phyloP scores from a whole-genome alignment of 108 stramenopile species.

The Fragilaria crotonensis region DNA sequence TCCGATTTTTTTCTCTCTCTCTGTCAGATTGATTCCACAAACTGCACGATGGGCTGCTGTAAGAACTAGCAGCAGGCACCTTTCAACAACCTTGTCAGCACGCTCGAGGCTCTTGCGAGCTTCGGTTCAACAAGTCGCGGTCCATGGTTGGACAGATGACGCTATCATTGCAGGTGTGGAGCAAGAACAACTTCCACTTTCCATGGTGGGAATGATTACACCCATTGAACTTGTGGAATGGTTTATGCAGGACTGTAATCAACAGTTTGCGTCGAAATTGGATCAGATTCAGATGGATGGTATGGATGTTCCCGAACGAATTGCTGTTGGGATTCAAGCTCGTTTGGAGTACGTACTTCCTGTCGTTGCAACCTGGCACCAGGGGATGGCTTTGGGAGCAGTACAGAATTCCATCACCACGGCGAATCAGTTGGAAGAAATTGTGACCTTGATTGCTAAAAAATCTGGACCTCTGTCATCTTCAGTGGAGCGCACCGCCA shows the following conservation, averaged over 20 bases:
- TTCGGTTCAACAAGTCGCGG: conserved; percentile 49
- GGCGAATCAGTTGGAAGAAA: conserved; percentile 46
- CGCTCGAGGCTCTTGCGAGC: conserved; percentile 6
- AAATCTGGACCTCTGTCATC: conserved; percentile 3
- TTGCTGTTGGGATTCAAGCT: conserved; percentile 19
- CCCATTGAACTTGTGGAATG: conserved; percentile 61
- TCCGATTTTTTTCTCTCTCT: too few species aligned
- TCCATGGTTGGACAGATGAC: conserved; percentile 79
- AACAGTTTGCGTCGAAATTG: conserved; percentile 34
- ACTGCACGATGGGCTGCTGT: too few species aligned
- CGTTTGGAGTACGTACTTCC: conserved; percentile 41
- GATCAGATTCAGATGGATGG: not conserved
- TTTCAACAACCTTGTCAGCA: too few species aligned
- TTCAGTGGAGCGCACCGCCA: conserved; percentile 27
- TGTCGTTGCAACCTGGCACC: conserved; percentile 57
- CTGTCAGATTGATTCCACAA: too few species aligned
- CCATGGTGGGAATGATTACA: conserved; percentile 61
- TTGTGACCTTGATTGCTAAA: conserved; percentile 11
- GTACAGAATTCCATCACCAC: conserved; percentile 45
- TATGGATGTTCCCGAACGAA: conserved; percentile 7
- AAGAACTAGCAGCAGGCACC: too few species aligned
- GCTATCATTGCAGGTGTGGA: conserved; percentile 58
- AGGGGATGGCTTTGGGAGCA: conserved; percentile 78
- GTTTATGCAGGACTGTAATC: conserved; percentile 76
- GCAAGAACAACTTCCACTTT: conserved; percentile 39